Evolutionary conservation across 257 asterid genomes (phyloP).

Genomic region (Penstemon barbatus): DNA sequence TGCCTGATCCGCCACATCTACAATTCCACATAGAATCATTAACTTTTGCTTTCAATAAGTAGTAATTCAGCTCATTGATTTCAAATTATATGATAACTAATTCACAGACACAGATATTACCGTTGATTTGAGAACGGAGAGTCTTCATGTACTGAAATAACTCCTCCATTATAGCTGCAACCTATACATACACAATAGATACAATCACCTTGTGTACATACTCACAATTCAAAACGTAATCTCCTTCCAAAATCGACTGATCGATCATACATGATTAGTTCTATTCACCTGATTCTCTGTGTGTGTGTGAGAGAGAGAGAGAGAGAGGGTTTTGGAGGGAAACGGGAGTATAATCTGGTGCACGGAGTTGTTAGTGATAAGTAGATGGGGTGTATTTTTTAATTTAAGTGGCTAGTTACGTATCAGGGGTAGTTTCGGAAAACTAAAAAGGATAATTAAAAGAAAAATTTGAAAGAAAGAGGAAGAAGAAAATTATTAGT

Average conservation of each 20-base stretch:
- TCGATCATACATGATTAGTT: conserved; percentile 1
- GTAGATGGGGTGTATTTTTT: background rate
- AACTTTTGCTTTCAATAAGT: conserved; percentile 5
- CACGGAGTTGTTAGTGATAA: background rate
- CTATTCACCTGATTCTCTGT: conserved; percentile 14
- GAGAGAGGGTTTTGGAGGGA: conserved; percentile 34
- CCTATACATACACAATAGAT: conserved; percentile 9
- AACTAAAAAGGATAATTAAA: background rate
- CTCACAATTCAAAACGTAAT: conserved; percentile 4
- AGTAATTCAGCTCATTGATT: conserved; percentile 6
- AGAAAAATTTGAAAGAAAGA: background rate
- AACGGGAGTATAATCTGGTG: conserved; percentile 20
- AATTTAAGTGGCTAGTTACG: conserved; percentile 7
- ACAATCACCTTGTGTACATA: background rate
- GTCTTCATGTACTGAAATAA: conserved; percentile 78
- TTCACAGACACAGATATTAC: conserved; percentile 31
- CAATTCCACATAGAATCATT: conserved; percentile 24
- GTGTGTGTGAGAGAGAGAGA: background rate
- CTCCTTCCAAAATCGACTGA: conserved; percentile 1
- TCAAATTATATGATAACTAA: background rate
- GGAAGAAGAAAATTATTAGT: conserved; percentile 6
- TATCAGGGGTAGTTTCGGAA: conserved; percentile 27
- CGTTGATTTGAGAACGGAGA: conserved; percentile 82
- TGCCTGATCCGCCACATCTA: conserved; percentile 96
- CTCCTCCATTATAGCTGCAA: conserved; percentile 66